Evolutionary conservation across 805 yeast genomes (phyloP).

Genomic region (Ogataea thermomethanolica): DNA sequence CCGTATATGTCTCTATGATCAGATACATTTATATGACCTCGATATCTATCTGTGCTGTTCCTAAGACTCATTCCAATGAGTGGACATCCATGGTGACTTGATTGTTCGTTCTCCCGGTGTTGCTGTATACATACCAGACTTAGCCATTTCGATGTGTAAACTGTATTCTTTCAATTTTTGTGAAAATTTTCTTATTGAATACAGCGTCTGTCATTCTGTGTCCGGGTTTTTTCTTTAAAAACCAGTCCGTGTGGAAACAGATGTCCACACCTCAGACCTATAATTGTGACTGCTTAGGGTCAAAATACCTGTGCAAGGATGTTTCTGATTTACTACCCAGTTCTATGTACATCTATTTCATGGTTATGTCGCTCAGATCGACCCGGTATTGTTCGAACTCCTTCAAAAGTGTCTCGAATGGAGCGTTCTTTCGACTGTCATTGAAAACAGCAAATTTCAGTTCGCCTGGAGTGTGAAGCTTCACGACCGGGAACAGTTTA

Average conservation of each 20-base stretch:
- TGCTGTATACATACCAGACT: slow-evolving; percentile 52
- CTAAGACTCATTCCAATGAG: too few relatives aligned
- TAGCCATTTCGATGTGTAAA: slow-evolving; percentile 46
- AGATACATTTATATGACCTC: too few relatives aligned
- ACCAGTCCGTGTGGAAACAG: neutral
- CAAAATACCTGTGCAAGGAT: slow-evolving; percentile 9
- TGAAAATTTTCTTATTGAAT: slow-evolving; percentile 13
- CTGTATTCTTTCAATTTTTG: slow-evolving; percentile 6
- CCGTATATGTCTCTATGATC: too few relatives aligned
- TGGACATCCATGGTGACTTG: too few relatives aligned
- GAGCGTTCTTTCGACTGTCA: slow-evolving; percentile 39
- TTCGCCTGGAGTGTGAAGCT: slow-evolving; percentile 38
- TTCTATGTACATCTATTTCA: slow-evolving; percentile 9
- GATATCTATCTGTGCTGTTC: too few relatives aligned
- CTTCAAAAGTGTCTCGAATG: slow-evolving; percentile 47
- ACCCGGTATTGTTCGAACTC: slow-evolving; percentile 43
- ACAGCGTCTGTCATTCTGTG: slow-evolving; percentile 3
- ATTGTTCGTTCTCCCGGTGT: neutral
- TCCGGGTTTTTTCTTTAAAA: slow-evolving; percentile 1
- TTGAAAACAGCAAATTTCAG: slow-evolving; percentile 48
- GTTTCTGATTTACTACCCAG: neutral
- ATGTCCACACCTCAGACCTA: slow-evolving; percentile 4
- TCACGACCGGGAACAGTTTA: slow-evolving; percentile 50
- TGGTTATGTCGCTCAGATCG: slow-evolving; percentile 32
- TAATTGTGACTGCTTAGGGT: slow-evolving; percentile 12